Evolutionary conservation across 768 basidiomycete species (phyloP), one percentile per base, ranked within the genome.

Genomic region (Lactarius trivialis): DNA sequence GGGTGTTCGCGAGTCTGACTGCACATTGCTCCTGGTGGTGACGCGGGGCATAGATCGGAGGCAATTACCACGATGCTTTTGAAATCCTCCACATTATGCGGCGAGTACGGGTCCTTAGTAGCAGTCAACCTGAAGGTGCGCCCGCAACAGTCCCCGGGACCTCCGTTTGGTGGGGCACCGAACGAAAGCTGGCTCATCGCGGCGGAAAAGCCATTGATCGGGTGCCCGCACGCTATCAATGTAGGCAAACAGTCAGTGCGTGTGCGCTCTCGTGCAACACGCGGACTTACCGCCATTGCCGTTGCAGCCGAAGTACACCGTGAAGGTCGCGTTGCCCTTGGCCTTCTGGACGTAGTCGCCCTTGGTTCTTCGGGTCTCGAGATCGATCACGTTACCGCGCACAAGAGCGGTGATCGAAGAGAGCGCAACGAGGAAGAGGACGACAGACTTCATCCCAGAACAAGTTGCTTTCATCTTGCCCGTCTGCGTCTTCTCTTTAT

Each of bases 131-230:
- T 72, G 69, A 85, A 85, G 75, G 83, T 84, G 41, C 83, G 80
- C 15, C 83, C 84, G 64, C 83, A 85, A 9, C 81, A 83, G 70
- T 83, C 84, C n/a, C 84, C 83, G 2, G 81, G 71, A 7, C 82
- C 83, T n/a, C n/a, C n/a, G n/a, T n/a, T 0, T 72, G 33, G 0
- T 17, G 70, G 57, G 6, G 81, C 73, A 41, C 83, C 83, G 60
- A 82, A 85, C 0, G 82, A 72, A 26, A 84, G 76, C 70, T 84
- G 82, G 69, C 76, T 82, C 15, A 85, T 77, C 4, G 83, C 83
- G 11, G 82, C 82, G 4, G 81, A 82, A 69, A 71, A 84, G 4
- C 83, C 83, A 34, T 67, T n/a, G n/a, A n/a, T n/a, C n/a, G n/a
- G n/a, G n/a, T 70, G 3, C 76, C 84, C 83, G 67, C 84, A 85